Base-by-base conservation (phyloP, 306 rosid genomes). In the Quercus cerris region DNA sequence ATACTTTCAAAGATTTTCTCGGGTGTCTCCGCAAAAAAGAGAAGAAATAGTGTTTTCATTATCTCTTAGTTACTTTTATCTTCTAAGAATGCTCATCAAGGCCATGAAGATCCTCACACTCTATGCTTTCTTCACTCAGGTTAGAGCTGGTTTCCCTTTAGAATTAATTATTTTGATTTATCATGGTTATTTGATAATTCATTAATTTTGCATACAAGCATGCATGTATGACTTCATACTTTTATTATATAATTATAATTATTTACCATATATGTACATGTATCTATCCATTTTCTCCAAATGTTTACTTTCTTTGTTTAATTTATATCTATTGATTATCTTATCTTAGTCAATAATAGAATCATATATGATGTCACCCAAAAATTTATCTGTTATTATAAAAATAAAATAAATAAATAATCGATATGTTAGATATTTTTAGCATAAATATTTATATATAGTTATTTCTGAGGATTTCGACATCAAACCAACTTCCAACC, bases 101-200 rank as follows among this genome's bases (percentile, higher is more conserved):
- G 62, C 90, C 71, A 3, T 87, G 56, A 93, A 93, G 79, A 70
- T 93, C 56, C 86, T 93, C 82, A 81, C 84, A 70, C 89, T 84
- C 19, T 85, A 84, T 0, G 70, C 79, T 51, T 93, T 86, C 89
- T 93, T 89, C 86, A 87, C 93, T 78, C 97, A 93, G 94, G 97
- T 93, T 10, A 44, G 17, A 6, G 56, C 46, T 41, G 46, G 46
- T 41, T 41, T 8, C 46, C 46, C 46, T 18, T 13, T 13, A 14
- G 20, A 35, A 58, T 33, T 33, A 25, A 49, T 62, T 66, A 9
- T 23, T 11, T 41, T 12, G 46, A 41, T 41, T 41, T 41, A 41
- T 41, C 46, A 41, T 41, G 12, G 46, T 8, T 41, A 41, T 41
- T 41, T 41, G 11, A 41, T 41, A 41, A 41, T 41, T 41, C 46